These are phyloP conservation scores for Crataegus laevigata DNA, from an alignment of 306 rosid species.

Conservation along the genomic window DNA sequence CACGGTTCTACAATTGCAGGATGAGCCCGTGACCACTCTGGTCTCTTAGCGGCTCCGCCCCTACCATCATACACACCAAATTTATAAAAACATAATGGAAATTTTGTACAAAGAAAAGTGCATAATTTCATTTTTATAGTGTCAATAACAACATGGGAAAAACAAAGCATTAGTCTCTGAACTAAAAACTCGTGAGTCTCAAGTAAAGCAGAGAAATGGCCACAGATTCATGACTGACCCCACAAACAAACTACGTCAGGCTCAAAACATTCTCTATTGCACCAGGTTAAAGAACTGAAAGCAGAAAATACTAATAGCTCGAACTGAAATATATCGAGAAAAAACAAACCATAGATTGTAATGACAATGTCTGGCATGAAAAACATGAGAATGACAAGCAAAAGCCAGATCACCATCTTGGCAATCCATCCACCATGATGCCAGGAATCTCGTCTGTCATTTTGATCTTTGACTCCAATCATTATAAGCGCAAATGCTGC, in stretches of 20 bases:
- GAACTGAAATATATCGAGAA: background rate
- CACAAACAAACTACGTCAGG: background rate
- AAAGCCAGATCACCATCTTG: conserved; percentile 67
- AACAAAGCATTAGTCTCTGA: too few relatives aligned
- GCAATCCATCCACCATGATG: conserved; percentile 95
- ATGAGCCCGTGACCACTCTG: too few relatives aligned
- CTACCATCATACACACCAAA: too few relatives aligned
- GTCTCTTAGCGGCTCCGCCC: too few relatives aligned
- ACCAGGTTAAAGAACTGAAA: conserved; percentile 7
- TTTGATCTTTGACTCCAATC: conserved; percentile 92
- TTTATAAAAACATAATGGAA: too few relatives aligned
- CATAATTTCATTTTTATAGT: too few relatives aligned
- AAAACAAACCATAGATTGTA: conserved; percentile 54
- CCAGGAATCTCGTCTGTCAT: conserved; percentile 90
- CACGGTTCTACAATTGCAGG: too few relatives aligned
- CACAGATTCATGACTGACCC: background rate
- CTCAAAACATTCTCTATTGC: background rate
- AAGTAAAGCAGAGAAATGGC: background rate
- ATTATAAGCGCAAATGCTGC: conserved; percentile 65
- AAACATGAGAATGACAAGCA: conserved; percentile 74
- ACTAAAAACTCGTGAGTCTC: too few relatives aligned
- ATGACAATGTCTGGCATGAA: conserved; percentile 65
- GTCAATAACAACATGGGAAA: too few relatives aligned
- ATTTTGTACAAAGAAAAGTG: too few relatives aligned
- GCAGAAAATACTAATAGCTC: background rate